Conservation (phyloP, 2,329 filamentous ascomycete genomes). For the Leptoxyphium fumago region DNA sequence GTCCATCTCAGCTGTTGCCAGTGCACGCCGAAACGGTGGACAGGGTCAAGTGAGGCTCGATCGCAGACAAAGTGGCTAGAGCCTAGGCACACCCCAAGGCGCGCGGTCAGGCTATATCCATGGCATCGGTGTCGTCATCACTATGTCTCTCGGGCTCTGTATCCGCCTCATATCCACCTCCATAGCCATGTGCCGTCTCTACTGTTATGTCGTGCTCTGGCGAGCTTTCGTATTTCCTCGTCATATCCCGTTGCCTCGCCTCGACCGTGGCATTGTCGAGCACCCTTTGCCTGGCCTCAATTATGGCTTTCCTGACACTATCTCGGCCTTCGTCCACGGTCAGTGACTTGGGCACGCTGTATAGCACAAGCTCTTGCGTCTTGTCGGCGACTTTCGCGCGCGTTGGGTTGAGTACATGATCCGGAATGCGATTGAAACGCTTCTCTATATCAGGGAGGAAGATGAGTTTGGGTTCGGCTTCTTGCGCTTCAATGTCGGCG, state of each 20-base stretch:
- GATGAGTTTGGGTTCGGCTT: slow-evolving; percentile 48
- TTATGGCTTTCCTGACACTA: slow-evolving; percentile 66
- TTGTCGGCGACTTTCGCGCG: slow-evolving; percentile 39
- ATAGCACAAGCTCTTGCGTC: slow-evolving; percentile 65
- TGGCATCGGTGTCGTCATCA: slow-evolving; percentile 44
- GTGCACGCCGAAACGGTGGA: too few species aligned
- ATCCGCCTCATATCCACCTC: slow-evolving; percentile 12
- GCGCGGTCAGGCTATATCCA: slow-evolving; percentile 40
- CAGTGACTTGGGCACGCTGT: slow-evolving; percentile 63
- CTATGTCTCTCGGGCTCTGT: slow-evolving; percentile 1
- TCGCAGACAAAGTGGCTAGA: too few species aligned
- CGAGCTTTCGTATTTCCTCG: slow-evolving; percentile 13
- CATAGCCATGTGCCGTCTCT: slow-evolving; percentile 22
- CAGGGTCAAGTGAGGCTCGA: too few species aligned
- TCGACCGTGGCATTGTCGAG: slow-evolving; percentile 35
- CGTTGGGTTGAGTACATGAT: slow-evolving; percentile 43
- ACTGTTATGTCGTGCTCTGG: slow-evolving; percentile 5
- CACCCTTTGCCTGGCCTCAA: slow-evolving; percentile 59
- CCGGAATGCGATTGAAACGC: slow-evolving; percentile 57
- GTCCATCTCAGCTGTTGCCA: too few species aligned
- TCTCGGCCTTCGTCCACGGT: slow-evolving; percentile 57
- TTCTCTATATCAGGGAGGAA: slow-evolving; percentile 80
- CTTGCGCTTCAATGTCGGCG: slow-evolving; percentile 47
- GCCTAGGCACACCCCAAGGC: too few species aligned
- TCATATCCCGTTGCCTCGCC: slow-evolving; percentile 19